These are phyloP conservation scores for Podila epigama DNA, from an alignment of 192 early-diverging fungal genomes.

Conservation along the genomic window DNA sequence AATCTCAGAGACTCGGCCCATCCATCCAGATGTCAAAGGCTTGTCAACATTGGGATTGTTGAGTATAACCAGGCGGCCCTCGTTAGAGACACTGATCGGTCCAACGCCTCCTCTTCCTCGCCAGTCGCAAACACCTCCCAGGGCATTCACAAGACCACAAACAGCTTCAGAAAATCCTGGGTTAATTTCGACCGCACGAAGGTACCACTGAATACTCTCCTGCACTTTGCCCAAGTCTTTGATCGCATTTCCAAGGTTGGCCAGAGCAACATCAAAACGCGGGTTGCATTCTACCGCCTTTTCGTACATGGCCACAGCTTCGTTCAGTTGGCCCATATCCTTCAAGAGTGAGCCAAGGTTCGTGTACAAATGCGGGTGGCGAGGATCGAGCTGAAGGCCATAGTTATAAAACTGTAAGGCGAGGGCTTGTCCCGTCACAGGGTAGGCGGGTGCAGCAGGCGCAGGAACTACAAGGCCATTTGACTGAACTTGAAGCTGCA, in stretches of 20 bases:
- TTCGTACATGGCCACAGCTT: slow-evolving; percentile 89
- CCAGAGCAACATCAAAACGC: slow-evolving; percentile 90
- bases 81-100: slow-evolving; percentile 41
- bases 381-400: slow-evolving; percentile 80
- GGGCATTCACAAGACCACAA: slow-evolving; percentile 87
- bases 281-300: slow-evolving; percentile 87
- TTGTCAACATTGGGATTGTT: slow-evolving; percentile 13
- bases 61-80: slow-evolving; percentile 38
- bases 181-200: slow-evolving; percentile 82
- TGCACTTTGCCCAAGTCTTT: slow-evolving; percentile 93
- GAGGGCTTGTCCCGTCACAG: slow-evolving; percentile 74
- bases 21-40: slow-evolving; percentile 62
- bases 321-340: slow-evolving; percentile 84
- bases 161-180: slow-evolving; percentile 93
- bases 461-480: slow-evolving; percentile 43
- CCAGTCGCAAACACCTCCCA: slow-evolving; percentile 93
- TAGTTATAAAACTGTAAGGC: slow-evolving; percentile 89
- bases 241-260: slow-evolving; percentile 92
- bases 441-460: slow-evolving; percentile 17
- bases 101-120: slow-evolving; percentile 75
- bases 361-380: slow-evolving; percentile 92
- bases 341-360: slow-evolving; percentile 92
- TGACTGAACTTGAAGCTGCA: slow-evolving; percentile 36
- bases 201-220: slow-evolving; percentile 86
- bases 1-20: slow-evolving; percentile 79